Conservation (phyloP, 768 basidiomycete species). For the Rhizopogon vulgaris region DNA sequence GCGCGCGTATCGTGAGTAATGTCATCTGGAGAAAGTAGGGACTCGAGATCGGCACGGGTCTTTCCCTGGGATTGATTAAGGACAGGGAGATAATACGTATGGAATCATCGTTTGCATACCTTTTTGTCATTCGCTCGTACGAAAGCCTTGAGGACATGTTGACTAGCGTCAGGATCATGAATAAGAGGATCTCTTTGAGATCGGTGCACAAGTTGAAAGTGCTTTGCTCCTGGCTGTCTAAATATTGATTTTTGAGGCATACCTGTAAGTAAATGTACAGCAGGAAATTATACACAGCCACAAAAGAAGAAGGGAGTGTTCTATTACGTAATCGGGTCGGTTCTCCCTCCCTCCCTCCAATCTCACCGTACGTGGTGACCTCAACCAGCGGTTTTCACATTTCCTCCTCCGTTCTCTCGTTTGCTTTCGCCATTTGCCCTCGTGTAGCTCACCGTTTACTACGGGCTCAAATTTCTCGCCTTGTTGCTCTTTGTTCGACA, state of each 20-base stretch:
- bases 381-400: slow-evolving; percentile 4
- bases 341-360: slow-evolving; percentile 21
- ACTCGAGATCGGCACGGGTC: slow-evolving; percentile 76
- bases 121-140: slow-evolving; percentile 68
- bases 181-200: slow-evolving; percentile 95
- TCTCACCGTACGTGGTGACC: slow-evolving; percentile 17
- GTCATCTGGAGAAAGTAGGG: slow-evolving; percentile 41
- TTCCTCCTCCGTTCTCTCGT: slow-evolving; percentile 2
- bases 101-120: slow-evolving; percentile 27
- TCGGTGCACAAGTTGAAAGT: slow-evolving; percentile 96
- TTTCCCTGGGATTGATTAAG: slow-evolving; percentile 49
- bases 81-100: slow-evolving; percentile 18
- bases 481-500: slow-evolving; percentile 1
- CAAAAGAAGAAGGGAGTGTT: background rate
- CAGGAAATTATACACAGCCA: slow-evolving; percentile 8
- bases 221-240: slow-evolving; percentile 81
- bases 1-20: slow-evolving; percentile 39
- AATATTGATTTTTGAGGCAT: slow-evolving; percentile 87
- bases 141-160: slow-evolving; percentile 84
- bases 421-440: background rate
- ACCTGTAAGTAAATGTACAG: background rate
- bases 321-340: slow-evolving; percentile 26
- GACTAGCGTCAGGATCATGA: slow-evolving; percentile 84
- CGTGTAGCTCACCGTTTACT: background rate
- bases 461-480: background rate